Conservation (phyloP, 2,329 filamentous ascomycete genomes). For the Escovopsis sp. region DNA sequence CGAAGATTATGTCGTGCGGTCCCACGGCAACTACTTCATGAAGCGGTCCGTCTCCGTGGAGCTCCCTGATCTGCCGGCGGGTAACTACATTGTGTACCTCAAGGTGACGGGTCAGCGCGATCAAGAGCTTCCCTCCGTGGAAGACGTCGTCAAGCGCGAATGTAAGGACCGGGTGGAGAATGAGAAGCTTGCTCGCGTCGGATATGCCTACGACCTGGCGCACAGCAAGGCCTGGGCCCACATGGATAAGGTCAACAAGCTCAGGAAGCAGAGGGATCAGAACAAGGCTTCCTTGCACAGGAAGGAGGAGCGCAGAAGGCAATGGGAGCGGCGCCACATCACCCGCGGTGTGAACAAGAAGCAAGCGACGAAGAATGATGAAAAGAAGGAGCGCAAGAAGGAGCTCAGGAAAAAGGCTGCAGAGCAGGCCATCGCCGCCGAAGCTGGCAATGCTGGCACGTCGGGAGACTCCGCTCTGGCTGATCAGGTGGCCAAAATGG, state of each 20-base stretch:
- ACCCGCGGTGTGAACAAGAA: slow-evolving; percentile 26
- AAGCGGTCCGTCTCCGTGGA: slow-evolving; percentile 44
- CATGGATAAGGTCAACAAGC: slow-evolving; percentile 33
- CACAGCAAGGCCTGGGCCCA: slow-evolving; percentile 42
- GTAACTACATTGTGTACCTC: slow-evolving; percentile 42
- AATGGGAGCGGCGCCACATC: slow-evolving; percentile 35
- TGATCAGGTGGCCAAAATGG: slow-evolving; percentile 8
- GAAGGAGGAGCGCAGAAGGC: slow-evolving; percentile 28
- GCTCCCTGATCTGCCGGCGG: slow-evolving; percentile 37
- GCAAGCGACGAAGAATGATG: slow-evolving; percentile 24
- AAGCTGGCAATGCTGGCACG: slow-evolving; percentile 4
- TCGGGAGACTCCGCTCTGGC: slow-evolving; percentile 7
- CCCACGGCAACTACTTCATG: slow-evolving; percentile 44
- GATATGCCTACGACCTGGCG: slow-evolving; percentile 43
- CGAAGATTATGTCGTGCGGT: slow-evolving; percentile 46
- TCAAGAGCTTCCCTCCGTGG: slow-evolving; percentile 28
- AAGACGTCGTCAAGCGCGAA: slow-evolving; percentile 41
- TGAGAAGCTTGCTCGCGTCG: slow-evolving; percentile 44
- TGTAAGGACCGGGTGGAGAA: slow-evolving; percentile 33
- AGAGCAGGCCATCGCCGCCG: slow-evolving; percentile 5
- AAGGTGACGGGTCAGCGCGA: slow-evolving; percentile 38
- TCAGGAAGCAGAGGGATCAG: slow-evolving; percentile 33
- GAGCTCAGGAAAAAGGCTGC: slow-evolving; percentile 12
- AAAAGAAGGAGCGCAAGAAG: slow-evolving; percentile 20
- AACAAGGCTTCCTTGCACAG: slow-evolving; percentile 34